Evolutionary conservation across 805 yeast species (phyloP).

Genomic region (Pichia nakasei): DNA sequence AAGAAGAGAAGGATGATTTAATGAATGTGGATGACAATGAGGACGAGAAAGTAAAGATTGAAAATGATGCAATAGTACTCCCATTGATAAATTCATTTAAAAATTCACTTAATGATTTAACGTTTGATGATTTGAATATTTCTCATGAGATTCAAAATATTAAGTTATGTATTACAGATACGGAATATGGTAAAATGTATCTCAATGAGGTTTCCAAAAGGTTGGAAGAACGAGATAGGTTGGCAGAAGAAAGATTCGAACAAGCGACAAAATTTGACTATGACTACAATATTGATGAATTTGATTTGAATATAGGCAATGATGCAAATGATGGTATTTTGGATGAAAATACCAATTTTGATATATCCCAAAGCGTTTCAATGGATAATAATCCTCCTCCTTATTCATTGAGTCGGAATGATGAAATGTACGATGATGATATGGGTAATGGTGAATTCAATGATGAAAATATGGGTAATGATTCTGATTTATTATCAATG

Average conservation of each 20-base stretch:
- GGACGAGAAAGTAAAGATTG: neutral
- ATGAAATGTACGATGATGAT: neutral
- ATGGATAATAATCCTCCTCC: neutral
- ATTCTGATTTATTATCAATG: neutral
- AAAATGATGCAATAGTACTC: neutral
- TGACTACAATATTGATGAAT: constrained; percentile 3
- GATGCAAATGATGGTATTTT: neutral
- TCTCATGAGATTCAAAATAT: constrained; percentile 8
- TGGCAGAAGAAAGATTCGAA: neutral
- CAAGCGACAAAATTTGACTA: neutral
- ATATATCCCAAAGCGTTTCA: neutral
- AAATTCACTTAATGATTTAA: neutral
- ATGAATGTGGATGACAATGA: neutral
- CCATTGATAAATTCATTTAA: neutral
- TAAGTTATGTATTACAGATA: constrained; percentile 3
- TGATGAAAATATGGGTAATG: neutral
- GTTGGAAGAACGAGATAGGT: neutral
- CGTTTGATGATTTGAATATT: neutral
- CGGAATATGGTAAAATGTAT: constrained; percentile 4
- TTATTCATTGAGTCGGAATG: neutral
- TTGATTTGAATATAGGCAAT: constrained; percentile 1
- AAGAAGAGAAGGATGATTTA: neutral
- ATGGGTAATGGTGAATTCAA: neutral
- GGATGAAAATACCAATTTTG: constrained; percentile 1
- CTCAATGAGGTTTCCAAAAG: constrained; percentile 4